Evolutionary conservation across 805 yeast species (phyloP), one percentile per base, ranked within the genome.

Genomic region (Candida ortonii): DNA sequence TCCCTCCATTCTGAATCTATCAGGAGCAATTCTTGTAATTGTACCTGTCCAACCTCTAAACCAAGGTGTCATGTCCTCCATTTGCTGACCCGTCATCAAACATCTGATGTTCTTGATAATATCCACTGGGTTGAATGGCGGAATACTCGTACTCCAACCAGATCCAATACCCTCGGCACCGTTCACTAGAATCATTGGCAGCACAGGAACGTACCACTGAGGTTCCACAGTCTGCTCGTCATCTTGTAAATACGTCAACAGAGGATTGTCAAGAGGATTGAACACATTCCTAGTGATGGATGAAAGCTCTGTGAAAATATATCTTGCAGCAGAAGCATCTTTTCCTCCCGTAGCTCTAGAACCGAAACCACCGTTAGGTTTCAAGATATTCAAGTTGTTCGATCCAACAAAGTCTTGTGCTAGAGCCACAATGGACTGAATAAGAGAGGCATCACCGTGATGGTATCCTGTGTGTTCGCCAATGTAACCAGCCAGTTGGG

Each of bases 141-240:
- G 98, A 44, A 93, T 82, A 42, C 76, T 78, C 1, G 97, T 88
- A 46, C 96, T 85, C 97, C 97, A 93, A 47, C 98, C 98, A 29
- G 98, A 89, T 43, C 98, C 98, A 59, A 93, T 93, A 66, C 98
- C 98, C 62, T 93, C 98, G 7, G 90, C 73, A 38, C 98, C 98
- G 55, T 93, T 93, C 5, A 93, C 95, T 42, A 93, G 69, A n/a
- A 93, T 57, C 86, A 88, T 85, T 7, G 98, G 98, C 24, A 93
- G 49, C n/a, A 93, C 78, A 1, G 98, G 98, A 25, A 86, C 67
- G 59, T 87, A 93, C 88, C 94, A 87, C 50, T 85, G 88, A 0
- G 98, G 98, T 58, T 93, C 98, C 13, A 90, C 95, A 0, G 90
- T 79, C 44, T 77, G 80, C 50, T 87, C 97, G 64, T 93, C 98